phyloP scores from a whole-genome alignment of 1,139 yeast species.

The Nakaseomyces glabratus region DNA sequence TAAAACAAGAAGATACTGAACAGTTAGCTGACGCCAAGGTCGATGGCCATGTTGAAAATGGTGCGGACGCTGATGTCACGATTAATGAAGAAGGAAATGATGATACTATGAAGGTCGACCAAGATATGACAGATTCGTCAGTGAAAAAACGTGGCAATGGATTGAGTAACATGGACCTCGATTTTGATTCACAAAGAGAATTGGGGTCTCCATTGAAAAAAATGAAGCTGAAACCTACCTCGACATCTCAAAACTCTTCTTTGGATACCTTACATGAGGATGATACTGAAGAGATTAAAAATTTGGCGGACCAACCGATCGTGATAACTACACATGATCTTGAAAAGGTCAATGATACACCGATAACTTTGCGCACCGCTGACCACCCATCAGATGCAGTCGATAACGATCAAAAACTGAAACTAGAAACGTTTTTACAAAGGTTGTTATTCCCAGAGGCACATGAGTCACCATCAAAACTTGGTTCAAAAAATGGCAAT shows the following conservation, averaged over 20 bases:
- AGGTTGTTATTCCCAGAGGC: slow-evolving; percentile 25
- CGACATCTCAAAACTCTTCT: slow-evolving; percentile 7
- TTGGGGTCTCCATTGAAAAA: slow-evolving; percentile 27
- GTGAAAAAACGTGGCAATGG: slow-evolving; percentile 9
- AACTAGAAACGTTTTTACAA: slow-evolving; percentile 28
- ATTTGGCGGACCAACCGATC: slow-evolving; percentile 10
- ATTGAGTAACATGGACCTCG: slow-evolving; percentile 8
- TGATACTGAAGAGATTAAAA: slow-evolving; percentile 6
- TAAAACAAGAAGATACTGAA: slow-evolving; percentile 3
- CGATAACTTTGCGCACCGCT: slow-evolving; percentile 16
- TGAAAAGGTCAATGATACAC: slow-evolving; percentile 6
- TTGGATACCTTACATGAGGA: slow-evolving; percentile 4
- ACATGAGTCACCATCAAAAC: slow-evolving; percentile 9
- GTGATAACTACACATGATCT: slow-evolving; percentile 21
- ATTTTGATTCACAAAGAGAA: slow-evolving; percentile 15
- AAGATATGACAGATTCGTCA: slow-evolving; percentile 1
- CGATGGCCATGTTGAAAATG: slow-evolving; percentile 3
- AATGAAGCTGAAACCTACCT: slow-evolving; percentile 15
- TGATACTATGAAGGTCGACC: slow-evolving; percentile 8
- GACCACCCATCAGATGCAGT: slow-evolving; percentile 10
- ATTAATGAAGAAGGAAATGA: neutral
- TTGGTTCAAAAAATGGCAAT: neutral
- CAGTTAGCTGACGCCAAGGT: neutral
- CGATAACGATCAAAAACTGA: slow-evolving; percentile 22
- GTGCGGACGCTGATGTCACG: slow-evolving; percentile 2